Base-by-base conservation (phyloP, 1,284 basidiomycete genomes). In the Phenoliferia sp. region DNA sequence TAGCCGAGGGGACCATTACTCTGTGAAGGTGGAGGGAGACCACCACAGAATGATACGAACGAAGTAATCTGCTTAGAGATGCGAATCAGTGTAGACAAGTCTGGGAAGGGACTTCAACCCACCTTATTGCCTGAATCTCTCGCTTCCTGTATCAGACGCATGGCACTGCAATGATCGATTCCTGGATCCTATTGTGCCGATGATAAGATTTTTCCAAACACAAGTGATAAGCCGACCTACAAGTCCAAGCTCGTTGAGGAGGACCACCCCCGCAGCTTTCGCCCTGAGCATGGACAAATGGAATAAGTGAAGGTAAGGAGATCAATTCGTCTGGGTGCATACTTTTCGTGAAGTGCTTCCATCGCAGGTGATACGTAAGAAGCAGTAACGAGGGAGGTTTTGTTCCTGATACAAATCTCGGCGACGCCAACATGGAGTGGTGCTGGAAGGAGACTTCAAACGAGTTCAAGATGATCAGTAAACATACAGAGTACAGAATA, bases 31-130 rank as follows among this genome's bases (percentile, higher is more conserved):
- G 90, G 88, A 0, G 94, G 94, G 17, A 98, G 82, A 1, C 94
- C 94, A 17, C 94, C 94, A 71, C 94, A 98, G 83, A 95, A 96
- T 0, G 92, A 94, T 1, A 88, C 87, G 79, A 96, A 97, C 0
- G 90, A 90, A 0, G 85, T 80, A 26, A 94, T 83, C 76, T 72
- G 52, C 31, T 6, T 19, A 15, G 34, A 19, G 29, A 2, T 16
- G 29, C 32, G 15, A 26, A 31, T 9, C 10, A 16, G 15, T 59
- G 35, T 2, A 35, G n/a, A 63, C 16, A 9, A 1, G n/a, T 3
- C 31, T 33, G 26, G 36, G 44, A n/a, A 19, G 29, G 31, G 6
- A 34, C 69, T 44, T 15, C 26, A 5, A 26, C 69, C 33, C 17
- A 70, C 70, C 57, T 78, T 70, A 36, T 79, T 77, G 3, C 82